These are phyloP conservation scores for Kluyveromyces nonfermentans DNA, from an alignment of 805 yeast species.

Conservation along the genomic window DNA sequence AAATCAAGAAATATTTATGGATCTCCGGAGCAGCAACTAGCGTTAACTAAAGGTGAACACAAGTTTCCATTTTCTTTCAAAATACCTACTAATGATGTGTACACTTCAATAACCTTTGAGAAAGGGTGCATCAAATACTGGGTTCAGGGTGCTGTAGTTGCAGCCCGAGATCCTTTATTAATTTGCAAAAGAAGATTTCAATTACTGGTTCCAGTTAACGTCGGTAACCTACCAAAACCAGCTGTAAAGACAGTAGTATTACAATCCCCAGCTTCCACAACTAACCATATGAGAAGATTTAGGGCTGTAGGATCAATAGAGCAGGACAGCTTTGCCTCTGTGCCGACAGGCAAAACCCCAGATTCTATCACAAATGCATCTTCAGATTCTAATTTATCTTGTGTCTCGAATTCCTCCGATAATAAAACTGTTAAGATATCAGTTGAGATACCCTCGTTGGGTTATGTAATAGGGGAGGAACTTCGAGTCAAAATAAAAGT, in stretches of 20 bases:
- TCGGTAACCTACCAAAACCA: constrained; percentile 53
- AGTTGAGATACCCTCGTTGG: constrained; percentile 48
- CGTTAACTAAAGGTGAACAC: constrained; percentile 71
- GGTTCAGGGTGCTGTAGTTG: not conserved
- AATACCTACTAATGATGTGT: constrained; percentile 64
- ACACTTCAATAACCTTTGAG: constrained; percentile 72
- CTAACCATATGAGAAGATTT: constrained; percentile 29
- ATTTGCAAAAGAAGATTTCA: constrained; percentile 8
- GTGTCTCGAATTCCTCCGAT: constrained; percentile 5
- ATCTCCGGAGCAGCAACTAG: constrained; percentile 9
- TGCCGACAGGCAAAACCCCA: constrained; percentile 16
- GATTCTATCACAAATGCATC: constrained; percentile 9
- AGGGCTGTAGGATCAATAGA: constrained; percentile 35
- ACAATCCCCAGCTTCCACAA: constrained; percentile 37
- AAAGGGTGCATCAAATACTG: constrained; percentile 69
- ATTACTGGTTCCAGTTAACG: constrained; percentile 65
- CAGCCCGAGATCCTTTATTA: not conserved
- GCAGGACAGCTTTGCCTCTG: constrained; percentile 25
- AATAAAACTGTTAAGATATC: constrained; percentile 31
- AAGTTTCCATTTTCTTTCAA: constrained; percentile 77
- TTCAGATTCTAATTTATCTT: constrained; percentile 12
- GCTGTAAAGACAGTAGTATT: constrained; percentile 58
- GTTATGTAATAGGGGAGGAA: constrained; percentile 69
- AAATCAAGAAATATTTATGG: constrained; percentile 57
- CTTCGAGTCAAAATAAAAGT: constrained; percentile 63